A percentile compares a stretch with the other conserved stretches of the same genome.
phyloP scores from a whole-genome alignment of 2,329 filamentous ascomycete genomes.

The Cercospora zeae-maydis region DNA sequence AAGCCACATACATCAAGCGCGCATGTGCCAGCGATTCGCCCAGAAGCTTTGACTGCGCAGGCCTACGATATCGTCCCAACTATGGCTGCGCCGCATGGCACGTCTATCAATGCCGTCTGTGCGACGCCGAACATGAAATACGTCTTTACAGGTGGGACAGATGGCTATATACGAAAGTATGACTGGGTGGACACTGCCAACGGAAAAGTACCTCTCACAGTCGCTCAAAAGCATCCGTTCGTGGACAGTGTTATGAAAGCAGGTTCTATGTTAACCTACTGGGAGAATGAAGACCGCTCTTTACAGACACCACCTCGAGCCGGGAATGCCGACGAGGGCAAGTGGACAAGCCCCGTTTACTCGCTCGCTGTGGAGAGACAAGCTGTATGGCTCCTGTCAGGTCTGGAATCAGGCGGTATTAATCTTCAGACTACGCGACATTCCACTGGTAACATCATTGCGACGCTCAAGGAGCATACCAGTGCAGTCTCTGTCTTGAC shows the following conservation, averaged over 20 bases:
- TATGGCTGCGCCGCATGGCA: conserved; percentile 92
- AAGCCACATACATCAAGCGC: conserved; percentile 26
- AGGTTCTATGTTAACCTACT: conserved; percentile 90
- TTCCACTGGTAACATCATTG: conserved; percentile 87
- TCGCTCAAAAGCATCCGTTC: conserved; percentile 93
- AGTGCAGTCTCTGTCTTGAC: conserved; percentile 88
- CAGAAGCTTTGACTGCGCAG: conserved; percentile 72
- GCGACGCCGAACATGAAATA: conserved; percentile 92
- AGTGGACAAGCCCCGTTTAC: conserved; percentile 74
- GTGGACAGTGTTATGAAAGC: conserved; percentile 97
- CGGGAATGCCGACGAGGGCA: conserved; percentile 48
- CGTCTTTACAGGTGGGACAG: conserved; percentile 89
- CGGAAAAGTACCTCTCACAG: conserved; percentile 86
- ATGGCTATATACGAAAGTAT: conserved; percentile 95
- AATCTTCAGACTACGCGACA: conserved; percentile 91
- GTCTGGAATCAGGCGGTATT: conserved; percentile 84
- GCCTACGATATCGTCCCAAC: conserved; percentile 95
- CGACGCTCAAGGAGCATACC: conserved; percentile 74
- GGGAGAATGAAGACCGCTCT: conserved; percentile 86
- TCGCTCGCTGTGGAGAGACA: conserved; percentile 87
- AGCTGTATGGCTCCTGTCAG: conserved; percentile 86
- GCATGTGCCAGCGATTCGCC: conserved; percentile 51
- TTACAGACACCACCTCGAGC: conserved; percentile 32
- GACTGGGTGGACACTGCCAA: conserved; percentile 95
- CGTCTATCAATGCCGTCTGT: conserved; percentile 88